Evolutionary conservation across 352 stramenopile species (phyloP), one percentile per base, ranked within the genome.

Genomic region (Pythium brachiatum): DNA sequence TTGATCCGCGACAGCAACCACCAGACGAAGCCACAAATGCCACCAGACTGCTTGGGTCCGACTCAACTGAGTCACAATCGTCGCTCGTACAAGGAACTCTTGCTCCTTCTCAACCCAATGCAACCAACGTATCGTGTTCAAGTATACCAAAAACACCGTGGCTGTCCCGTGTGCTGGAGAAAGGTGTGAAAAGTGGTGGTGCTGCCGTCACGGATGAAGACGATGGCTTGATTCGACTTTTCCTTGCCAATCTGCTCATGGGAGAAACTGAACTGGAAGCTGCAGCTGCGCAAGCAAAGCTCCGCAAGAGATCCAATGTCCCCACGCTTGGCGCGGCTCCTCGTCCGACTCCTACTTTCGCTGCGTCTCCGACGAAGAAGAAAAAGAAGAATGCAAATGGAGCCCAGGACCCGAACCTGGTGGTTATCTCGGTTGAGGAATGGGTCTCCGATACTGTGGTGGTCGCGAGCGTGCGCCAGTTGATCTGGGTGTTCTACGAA

Each of bases 401-500:
- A 0, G 13, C 50, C 1, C 15, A 29, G 7, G 62, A 69, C 36
- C 62, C 55, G 2, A 47, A 23, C 5, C 18, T 27, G 9, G 48
- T 64, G 4, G 18, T 23, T 15, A 31, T 62, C 0, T 29, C 56
- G 1, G 16, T 50, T 0, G 31, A 64, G 3, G 56, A 70, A 5
- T 64, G 56, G 63, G 43, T 52, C 8, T 23, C 34, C 8, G 64
- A 70, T 23, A 23, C 32, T 0, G 29, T 46, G 1, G 39, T 66
- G 2, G 53, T 72, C 0, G 16, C 27, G 3, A 61, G 53, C 15
- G 59, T 64, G 4, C 55, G 71, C n/a, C 69, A 83, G 41, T 51
- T 90, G 15, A 68, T 83, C 2, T 82, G 70, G 71, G 50, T 68
- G 7, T 79, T 90, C 48, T 88, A 88, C 54, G 76, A 88, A 43